Conservation (phyloP, 2,329 filamentous ascomycete species). For the Cercospora nicotianae region DNA sequence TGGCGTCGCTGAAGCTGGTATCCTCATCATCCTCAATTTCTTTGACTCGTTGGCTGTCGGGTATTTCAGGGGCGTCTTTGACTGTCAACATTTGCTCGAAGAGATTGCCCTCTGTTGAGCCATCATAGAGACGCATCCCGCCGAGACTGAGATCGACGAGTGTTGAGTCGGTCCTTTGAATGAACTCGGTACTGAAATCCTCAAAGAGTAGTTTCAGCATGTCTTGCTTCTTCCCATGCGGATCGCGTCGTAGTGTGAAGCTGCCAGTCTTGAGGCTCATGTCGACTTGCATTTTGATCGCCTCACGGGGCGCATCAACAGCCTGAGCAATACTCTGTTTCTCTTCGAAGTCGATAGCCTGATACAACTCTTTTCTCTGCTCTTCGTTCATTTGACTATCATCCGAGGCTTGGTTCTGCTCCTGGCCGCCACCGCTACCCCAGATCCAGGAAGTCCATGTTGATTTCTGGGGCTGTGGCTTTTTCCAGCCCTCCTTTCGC, state of each 20-base stretch:
- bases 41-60: constrained; percentile 51
- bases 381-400: constrained; percentile 90
- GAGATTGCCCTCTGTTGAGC: constrained; percentile 84
- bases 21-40: constrained; percentile 52
- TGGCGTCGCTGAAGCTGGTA: constrained; percentile 45
- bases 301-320: constrained; percentile 86
- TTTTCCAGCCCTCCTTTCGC: constrained; percentile 89
- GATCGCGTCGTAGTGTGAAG: constrained; percentile 87
- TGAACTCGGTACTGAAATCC: constrained; percentile 83
- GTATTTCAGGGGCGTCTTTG: constrained; percentile 73
- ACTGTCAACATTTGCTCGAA: constrained; percentile 95
- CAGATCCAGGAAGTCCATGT: constrained; percentile 92
- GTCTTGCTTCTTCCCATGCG: constrained; percentile 74
- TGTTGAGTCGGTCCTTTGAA: constrained; percentile 88
- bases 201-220: constrained; percentile 92
- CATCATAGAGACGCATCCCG: constrained; percentile 91
- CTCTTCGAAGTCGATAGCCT: constrained; percentile 98
- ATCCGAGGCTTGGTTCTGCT: constrained; percentile 66
- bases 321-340: constrained; percentile 85
- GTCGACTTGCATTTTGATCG: constrained; percentile 88
- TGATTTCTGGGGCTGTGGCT: constrained; percentile 66
- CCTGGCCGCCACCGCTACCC: constrained; percentile 58
- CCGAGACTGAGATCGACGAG: constrained; percentile 86
- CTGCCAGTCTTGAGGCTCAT: constrained; percentile 92
- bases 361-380: constrained; percentile 93